phyloP scores from a whole-genome alignment of 2,329 filamentous ascomycete genomes.

The Neofusicoccum sp. region DNA sequence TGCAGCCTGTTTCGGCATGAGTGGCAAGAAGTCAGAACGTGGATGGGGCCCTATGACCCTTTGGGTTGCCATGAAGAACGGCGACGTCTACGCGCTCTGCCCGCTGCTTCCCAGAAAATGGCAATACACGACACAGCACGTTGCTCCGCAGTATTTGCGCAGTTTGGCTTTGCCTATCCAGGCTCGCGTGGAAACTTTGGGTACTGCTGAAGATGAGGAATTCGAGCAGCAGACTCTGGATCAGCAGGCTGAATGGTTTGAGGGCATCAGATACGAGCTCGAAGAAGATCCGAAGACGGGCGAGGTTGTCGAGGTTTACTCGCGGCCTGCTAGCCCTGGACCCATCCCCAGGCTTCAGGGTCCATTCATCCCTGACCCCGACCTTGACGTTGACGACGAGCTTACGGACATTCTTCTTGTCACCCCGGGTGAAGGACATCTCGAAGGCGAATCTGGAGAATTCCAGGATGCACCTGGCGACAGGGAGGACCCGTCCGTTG shows the following conservation, averaged over 20 bases:
- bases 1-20: conserved; percentile 84
- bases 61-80: conserved; percentile 93
- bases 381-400: conserved; percentile 56
- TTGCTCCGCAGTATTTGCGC: conserved; percentile 18
- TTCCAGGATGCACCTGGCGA: conserved; percentile 49
- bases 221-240: conserved; percentile 44
- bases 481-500: conserved; percentile 54
- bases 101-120: conserved; percentile 86
- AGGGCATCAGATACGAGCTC: conserved; percentile 47
- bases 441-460: conserved; percentile 52
- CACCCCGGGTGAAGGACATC: conserved; percentile 35
- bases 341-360: conserved; percentile 64
- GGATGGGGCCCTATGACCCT: conserved; percentile 94
- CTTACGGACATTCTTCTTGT: conserved; percentile 64
- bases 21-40: conserved; percentile 59
- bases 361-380: conserved; percentile 58
- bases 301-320: conserved; percentile 56
- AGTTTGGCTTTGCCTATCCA: conserved; percentile 43
- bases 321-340: conserved; percentile 56
- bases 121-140: conserved; percentile 55
- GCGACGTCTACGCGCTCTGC: conserved; percentile 91
- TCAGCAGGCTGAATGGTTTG: conserved; percentile 63
- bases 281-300: conserved; percentile 54
- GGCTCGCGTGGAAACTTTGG: conserved; percentile 42
- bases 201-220: conserved; percentile 49